Evolutionary conservation across 805 yeast species (phyloP).

Genomic region (Hanseniaspora valbyensis): DNA sequence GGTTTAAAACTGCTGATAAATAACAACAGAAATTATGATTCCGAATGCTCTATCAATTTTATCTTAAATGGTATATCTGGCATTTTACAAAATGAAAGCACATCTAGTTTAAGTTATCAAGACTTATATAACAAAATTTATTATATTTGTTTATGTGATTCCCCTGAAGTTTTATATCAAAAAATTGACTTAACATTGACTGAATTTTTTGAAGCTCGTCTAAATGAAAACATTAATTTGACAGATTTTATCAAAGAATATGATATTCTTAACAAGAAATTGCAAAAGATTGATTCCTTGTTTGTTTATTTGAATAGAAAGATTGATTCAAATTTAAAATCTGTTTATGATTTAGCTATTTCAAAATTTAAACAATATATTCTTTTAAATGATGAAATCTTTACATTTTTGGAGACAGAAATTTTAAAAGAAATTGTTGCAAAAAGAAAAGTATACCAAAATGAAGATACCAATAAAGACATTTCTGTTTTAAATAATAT

Average conservation of each 20-base stretch:
- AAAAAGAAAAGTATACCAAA: neutral
- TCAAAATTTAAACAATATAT: neutral
- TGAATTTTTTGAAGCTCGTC: neutral
- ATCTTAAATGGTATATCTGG: neutral
- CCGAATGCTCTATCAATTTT: neutral
- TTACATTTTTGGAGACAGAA: neutral
- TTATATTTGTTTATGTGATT: constrained; percentile 5
- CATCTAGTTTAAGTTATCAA: neutral
- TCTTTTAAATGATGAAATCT: neutral
- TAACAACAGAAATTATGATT: neutral
- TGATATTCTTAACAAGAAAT: neutral
- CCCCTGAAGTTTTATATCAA: neutral
- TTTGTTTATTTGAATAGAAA: neutral
- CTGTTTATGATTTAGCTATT: neutral
- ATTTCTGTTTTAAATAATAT: neutral
- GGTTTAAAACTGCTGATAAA: neutral
- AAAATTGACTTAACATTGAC: neutral
- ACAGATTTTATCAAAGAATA: neutral
- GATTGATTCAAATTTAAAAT: neutral
- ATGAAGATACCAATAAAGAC: neutral
- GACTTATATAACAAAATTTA: constrained; percentile 8
- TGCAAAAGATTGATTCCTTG: neutral
- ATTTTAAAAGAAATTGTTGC: neutral
- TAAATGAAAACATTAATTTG: neutral
- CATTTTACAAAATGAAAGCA: neutral